Percentiles rank a stretch among this genome's conserved stretches.
Evolutionary conservation across 345 rosid species (phyloP).

Genomic region (Eucalyptus pauciflora): DNA sequence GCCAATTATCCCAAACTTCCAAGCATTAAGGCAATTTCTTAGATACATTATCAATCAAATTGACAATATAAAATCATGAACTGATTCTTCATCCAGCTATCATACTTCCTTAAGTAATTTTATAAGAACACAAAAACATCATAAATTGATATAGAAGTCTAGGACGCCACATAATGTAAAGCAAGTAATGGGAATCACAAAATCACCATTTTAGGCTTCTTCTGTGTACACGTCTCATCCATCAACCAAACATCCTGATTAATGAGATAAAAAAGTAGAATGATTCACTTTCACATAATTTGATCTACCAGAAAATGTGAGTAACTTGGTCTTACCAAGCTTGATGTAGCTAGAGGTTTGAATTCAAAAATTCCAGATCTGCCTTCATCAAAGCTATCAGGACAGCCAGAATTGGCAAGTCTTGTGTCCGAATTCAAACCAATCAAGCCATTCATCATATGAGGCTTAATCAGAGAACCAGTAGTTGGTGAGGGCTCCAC

Average conservation of each 20-base stretch:
- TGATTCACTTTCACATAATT: not conserved
- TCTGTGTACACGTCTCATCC: not conserved
- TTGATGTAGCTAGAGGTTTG: conserved; percentile 54
- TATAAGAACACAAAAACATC: not conserved
- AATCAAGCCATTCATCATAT: conserved; percentile 15
- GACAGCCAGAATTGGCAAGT: conserved; percentile 23
- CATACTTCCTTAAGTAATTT: not conserved
- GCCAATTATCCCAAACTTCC: conserved; percentile 1
- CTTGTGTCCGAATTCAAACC: conserved; percentile 22
- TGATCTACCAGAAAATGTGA: not conserved
- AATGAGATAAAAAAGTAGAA: not conserved
- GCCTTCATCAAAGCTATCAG: conserved; percentile 29
- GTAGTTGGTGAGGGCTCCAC: conserved; percentile 97
- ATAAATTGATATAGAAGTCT: not conserved
- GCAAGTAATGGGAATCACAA: not conserved
- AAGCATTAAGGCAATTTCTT: not conserved
- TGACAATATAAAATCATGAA: not conserved
- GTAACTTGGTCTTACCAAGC: conserved; percentile 41
- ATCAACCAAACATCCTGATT: not conserved
- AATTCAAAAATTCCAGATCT: conserved; percentile 55
- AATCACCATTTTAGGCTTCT: not conserved
- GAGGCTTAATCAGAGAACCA: conserved; percentile 73
- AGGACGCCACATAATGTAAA: not conserved
- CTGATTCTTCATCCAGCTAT: not conserved
- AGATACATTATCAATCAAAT: not conserved